Evolutionary conservation across 1,284 basidiomycete species (phyloP).

Genomic region (Paramarasmius palmivorus): DNA sequence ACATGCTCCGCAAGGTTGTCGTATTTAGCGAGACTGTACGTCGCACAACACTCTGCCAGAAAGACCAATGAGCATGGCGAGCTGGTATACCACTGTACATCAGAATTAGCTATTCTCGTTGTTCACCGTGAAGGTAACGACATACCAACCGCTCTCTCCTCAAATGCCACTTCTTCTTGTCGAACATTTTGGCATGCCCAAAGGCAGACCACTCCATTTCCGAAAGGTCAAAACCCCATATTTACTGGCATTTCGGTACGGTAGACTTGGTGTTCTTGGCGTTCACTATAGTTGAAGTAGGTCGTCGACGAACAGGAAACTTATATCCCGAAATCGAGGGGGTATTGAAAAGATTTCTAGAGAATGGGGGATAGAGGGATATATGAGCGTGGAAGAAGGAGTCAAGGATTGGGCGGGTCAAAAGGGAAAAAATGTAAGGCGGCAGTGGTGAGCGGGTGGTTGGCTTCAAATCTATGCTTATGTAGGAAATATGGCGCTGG

Average conservation of each 20-base stretch:
- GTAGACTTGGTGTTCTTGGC: too few relatives aligned
- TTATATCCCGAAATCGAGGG: too few relatives aligned
- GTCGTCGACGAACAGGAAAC: too few relatives aligned
- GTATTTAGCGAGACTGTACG: slow-evolving; percentile 34
- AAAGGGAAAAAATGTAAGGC: too few relatives aligned
- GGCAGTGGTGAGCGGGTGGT: too few relatives aligned
- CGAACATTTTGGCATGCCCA: slow-evolving; percentile 28
- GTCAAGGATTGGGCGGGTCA: too few relatives aligned
- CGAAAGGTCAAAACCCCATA: slow-evolving; percentile 11
- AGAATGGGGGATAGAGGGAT: too few relatives aligned
- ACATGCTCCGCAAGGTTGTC: slow-evolving; percentile 27
- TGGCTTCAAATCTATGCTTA: too few relatives aligned
- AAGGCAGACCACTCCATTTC: slow-evolving; percentile 32
- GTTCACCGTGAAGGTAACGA: not conserved
- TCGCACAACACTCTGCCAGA: slow-evolving; percentile 35
- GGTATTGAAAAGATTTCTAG: too few relatives aligned
- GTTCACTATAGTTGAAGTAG: too few relatives aligned
- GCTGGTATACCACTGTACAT: slow-evolving; percentile 19
- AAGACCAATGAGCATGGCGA: slow-evolving; percentile 32
- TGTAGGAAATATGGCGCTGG: too few relatives aligned
- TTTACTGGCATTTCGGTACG: not conserved
- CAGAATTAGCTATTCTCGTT: not conserved
- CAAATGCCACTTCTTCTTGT: slow-evolving; percentile 29
- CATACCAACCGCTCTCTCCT: slow-evolving; percentile 29
- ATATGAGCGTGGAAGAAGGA: too few relatives aligned